Percentiles rank a stretch among this genome's conserved stretches.
phyloP scores from a whole-genome alignment of 768 basidiomycete species.

The Kwoniella dendrophila region DNA sequence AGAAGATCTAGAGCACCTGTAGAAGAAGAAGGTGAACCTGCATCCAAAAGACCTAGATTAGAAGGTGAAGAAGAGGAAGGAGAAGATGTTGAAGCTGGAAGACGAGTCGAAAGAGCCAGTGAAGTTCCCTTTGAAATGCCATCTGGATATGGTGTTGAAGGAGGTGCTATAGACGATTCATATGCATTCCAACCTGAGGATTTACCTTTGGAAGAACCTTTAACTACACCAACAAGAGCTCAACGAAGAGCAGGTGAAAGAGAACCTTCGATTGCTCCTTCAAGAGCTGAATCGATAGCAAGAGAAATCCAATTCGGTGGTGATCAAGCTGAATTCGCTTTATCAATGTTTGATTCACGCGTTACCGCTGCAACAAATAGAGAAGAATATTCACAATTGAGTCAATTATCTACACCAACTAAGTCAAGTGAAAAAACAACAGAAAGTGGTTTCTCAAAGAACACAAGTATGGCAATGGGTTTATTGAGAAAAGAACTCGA shows the following conservation, averaged over 20 bases:
- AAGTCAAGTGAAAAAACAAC: constrained; percentile 29
- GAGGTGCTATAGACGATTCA: constrained; percentile 62
- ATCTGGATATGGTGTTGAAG: constrained; percentile 61
- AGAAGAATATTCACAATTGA: constrained; percentile 31
- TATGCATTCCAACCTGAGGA: constrained; percentile 49
- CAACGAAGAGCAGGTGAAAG: constrained; percentile 18
- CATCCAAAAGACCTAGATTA: constrained; percentile 59
- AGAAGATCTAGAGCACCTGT: constrained; percentile 63
- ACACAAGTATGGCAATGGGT: constrained; percentile 49
- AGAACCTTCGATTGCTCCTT: constrained; percentile 30
- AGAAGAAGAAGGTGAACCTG: constrained; percentile 51
- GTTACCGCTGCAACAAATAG: constrained; percentile 9
- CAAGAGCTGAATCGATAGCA: constrained; percentile 41
- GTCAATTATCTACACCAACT: constrained; percentile 35
- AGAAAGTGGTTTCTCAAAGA: constrained; percentile 39
- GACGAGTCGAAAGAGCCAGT: constrained; percentile 64
- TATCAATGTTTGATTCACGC: constrained; percentile 61
- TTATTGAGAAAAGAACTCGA: constrained; percentile 61
- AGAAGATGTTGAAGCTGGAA: constrained; percentile 70
- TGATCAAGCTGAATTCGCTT: constrained; percentile 59
- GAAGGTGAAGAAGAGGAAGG: constrained; percentile 61
- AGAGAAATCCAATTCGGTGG: constrained; percentile 60
- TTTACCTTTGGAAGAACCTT: constrained; percentile 5
- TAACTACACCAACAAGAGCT: constrained; percentile 7
- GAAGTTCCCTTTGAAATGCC: constrained; percentile 61